Evolutionary conservation across 345 rosid genomes (phyloP).

Genomic region (Salix purpurea): DNA sequence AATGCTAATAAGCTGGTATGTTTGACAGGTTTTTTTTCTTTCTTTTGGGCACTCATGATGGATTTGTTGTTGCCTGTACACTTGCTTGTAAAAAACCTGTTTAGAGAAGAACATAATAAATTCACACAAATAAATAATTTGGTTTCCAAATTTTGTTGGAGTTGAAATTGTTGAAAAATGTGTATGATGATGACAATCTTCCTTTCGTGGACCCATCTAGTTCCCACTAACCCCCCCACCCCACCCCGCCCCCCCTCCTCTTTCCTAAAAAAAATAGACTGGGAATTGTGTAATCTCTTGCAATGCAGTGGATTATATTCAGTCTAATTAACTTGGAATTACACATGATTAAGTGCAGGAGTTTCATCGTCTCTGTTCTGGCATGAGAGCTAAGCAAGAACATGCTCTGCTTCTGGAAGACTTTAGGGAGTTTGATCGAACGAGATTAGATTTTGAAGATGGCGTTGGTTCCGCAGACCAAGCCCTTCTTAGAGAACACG

Average conservation of each 20-base stretch:
- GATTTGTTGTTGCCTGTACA: not conserved
- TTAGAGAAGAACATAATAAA: not conserved
- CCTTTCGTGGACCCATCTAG: not conserved
- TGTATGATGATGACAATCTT: not conserved
- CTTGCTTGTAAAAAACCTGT: not conserved
- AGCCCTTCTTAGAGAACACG: slow-evolving; percentile 75
- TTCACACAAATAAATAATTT: not conserved
- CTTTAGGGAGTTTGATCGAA: slow-evolving; percentile 88
- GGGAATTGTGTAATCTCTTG: not conserved
- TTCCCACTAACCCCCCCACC: not conserved
- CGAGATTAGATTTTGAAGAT: slow-evolving; percentile 87
- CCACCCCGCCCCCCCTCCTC: not conserved
- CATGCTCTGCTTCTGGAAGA: slow-evolving; percentile 95
- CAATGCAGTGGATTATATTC: not conserved
- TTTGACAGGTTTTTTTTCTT: not conserved
- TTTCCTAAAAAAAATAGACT: not conserved
- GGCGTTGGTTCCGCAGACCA: slow-evolving; percentile 70
- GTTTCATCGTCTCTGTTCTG: slow-evolving; percentile 82
- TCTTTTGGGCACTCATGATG: not conserved
- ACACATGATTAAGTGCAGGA: slow-evolving; percentile 69
- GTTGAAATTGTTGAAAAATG: not conserved
- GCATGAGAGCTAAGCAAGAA: slow-evolving; percentile 87
- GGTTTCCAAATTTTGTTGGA: not conserved
- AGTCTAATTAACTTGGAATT: slow-evolving; percentile 21
- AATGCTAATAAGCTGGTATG: not conserved